Conservation (phyloP, 139 green algal genomes). For the Closterium sp. region DNA sequence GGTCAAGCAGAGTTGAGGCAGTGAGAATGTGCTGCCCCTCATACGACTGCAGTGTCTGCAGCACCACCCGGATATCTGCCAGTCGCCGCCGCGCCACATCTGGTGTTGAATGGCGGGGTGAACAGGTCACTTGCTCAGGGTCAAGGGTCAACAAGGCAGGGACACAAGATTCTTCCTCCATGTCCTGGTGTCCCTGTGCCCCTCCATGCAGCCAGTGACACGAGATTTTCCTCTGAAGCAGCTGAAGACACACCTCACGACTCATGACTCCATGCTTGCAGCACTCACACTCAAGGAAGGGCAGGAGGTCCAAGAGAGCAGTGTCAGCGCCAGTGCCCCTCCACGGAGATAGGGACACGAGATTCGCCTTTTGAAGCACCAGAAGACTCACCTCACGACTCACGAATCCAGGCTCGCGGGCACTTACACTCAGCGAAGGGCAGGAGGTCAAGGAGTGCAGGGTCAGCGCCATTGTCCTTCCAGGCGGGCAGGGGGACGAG, state of each 20-base stretch:
- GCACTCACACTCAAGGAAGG: conserved; percentile 69
- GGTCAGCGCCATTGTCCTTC: conserved; percentile 56
- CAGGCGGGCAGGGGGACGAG: conserved; percentile 61
- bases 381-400: not conserved
- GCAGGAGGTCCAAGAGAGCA: conserved; percentile 83
- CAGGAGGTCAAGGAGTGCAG: conserved; percentile 81
- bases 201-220: conserved; percentile 64
- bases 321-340: conserved; percentile 56
- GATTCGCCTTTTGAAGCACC: conserved; percentile 84
- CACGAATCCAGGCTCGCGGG: too few relatives aligned
- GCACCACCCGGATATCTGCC: not conserved
- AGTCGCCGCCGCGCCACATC: not conserved
- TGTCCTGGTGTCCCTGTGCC: conserved; percentile 17
- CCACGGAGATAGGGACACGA: conserved; percentile 60
- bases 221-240: conserved; percentile 85
- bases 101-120: not conserved
- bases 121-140: not conserved
- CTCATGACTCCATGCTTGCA: too few relatives aligned
- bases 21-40: not conserved
- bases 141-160: too few relatives aligned
- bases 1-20: too few relatives aligned
- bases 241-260: too few relatives aligned
- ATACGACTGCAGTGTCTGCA: not conserved
- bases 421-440: conserved; percentile 73
- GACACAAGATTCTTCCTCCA: too few relatives aligned